A percentile compares a stretch with the other conserved stretches of the same genome.
Evolutionary conservation across 768 basidiomycete genomes (phyloP).

Genomic region (Dendrothele bispora): DNA sequence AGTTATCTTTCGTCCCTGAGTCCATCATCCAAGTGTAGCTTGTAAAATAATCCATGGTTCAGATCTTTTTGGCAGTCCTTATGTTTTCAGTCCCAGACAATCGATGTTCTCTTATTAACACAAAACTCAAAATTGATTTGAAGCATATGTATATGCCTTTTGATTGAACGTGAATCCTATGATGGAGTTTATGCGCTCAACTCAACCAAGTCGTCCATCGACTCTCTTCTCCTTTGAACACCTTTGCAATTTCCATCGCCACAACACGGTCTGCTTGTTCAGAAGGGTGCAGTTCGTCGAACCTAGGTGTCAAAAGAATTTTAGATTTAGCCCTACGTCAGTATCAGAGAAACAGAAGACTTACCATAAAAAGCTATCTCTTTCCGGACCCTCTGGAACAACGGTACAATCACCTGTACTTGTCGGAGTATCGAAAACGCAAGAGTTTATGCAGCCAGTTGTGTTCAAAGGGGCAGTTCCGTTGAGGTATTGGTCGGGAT

Average conservation of each 20-base stretch:
- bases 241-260: slow-evolving; percentile 48
- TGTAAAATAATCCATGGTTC: no score
- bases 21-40: no score
- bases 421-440: slow-evolving; percentile 31
- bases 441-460: slow-evolving; percentile 32
- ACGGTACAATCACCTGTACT: slow-evolving; percentile 32
- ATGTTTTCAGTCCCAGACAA: no score
- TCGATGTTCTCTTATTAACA: no score
- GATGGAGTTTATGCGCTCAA: no score
- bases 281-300: slow-evolving; percentile 60
- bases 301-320: slow-evolving; percentile 27
- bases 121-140: no score
- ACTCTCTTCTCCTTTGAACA: slow-evolving; percentile 42
- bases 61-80: no score
- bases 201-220: slow-evolving; percentile 54
- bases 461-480: slow-evolving; percentile 51
- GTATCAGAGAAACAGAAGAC: slow-evolving; percentile 14
- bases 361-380: slow-evolving; percentile 64
- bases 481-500: slow-evolving; percentile 43
- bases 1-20: no score
- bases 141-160: no score
- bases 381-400: slow-evolving; percentile 40
- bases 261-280: slow-evolving; percentile 57
- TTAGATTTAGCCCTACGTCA: not conserved
- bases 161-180: no score